phyloP scores from a whole-genome alignment of 352 stramenopile species.

The Globisporangium nunn region DNA sequence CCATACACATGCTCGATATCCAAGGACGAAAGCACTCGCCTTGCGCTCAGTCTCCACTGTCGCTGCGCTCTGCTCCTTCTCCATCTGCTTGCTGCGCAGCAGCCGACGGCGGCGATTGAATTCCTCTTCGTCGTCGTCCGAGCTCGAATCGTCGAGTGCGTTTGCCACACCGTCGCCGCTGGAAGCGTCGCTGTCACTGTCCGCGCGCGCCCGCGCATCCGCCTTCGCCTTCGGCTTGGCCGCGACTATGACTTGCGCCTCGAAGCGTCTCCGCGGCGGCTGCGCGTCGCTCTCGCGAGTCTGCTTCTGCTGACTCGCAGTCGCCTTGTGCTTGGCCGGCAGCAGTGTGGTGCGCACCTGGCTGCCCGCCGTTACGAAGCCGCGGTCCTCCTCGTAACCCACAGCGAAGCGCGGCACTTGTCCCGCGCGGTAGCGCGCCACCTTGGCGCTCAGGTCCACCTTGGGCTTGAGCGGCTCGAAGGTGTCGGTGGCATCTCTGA shows the following conservation, averaged over 20 bases:
- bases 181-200: conserved; percentile 16
- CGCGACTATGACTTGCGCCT: conserved; percentile 45
- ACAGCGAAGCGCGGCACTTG: conserved; percentile 72
- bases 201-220: background rate
- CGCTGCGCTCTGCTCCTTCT: conserved; percentile 22
- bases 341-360: conserved; percentile 37
- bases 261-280: conserved; percentile 36
- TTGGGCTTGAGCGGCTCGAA: conserved; percentile 77
- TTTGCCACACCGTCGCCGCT: conserved; percentile 32
- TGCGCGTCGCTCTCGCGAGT: conserved; percentile 8
- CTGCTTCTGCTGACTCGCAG: background rate
- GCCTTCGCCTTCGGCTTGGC: conserved; percentile 2
- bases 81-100: conserved; percentile 48
- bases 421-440: conserved; percentile 75
- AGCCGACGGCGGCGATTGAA: conserved; percentile 52
- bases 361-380: conserved; percentile 67
- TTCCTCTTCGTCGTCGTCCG: conserved; percentile 68
- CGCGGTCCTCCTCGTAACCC: conserved; percentile 70
- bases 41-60: conserved; percentile 1
- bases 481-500: conserved; percentile 58
- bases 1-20: too few species aligned
- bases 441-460: conserved; percentile 73
- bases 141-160: conserved; percentile 68
- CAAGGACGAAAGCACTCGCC: background rate
- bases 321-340: background rate